Evolutionary conservation across 345 rosid genomes (phyloP).

Genomic region (Rubroshorea leprosula): DNA sequence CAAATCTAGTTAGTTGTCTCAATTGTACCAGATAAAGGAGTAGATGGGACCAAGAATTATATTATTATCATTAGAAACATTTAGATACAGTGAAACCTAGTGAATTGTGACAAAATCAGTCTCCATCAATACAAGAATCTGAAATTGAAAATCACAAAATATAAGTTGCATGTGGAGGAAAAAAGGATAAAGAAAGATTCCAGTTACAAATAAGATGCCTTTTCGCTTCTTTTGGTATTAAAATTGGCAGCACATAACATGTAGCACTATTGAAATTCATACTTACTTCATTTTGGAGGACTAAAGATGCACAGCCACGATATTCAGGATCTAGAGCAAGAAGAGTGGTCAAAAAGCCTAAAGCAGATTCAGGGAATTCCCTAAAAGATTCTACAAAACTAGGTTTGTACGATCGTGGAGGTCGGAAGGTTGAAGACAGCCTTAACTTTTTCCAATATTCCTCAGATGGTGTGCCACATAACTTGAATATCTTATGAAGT

Average conservation of each 20-base stretch:
- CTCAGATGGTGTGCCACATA: slow-evolving; percentile 85
- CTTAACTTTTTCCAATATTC: slow-evolving; percentile 76
- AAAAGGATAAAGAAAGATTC: background rate
- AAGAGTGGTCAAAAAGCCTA: slow-evolving; percentile 47
- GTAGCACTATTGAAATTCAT: background rate
- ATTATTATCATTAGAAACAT: too few species aligned
- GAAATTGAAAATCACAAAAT: too few species aligned
- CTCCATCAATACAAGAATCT: too few species aligned
- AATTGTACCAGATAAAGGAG: too few species aligned
- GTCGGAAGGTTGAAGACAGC: slow-evolving; percentile 55
- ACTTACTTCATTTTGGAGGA: slow-evolving; percentile 43
- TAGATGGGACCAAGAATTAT: too few species aligned
- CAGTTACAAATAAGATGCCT: background rate
- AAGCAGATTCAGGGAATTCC: slow-evolving; percentile 42
- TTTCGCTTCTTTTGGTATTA: background rate
- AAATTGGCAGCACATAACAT: background rate
- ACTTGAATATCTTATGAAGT: slow-evolving; percentile 72
- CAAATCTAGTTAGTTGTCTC: too few species aligned
- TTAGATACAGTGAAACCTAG: too few species aligned
- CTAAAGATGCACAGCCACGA: slow-evolving; percentile 45
- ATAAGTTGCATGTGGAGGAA: background rate
- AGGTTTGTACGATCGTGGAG: slow-evolving; percentile 40
- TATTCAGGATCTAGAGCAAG: slow-evolving; percentile 52
- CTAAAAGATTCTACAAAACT: slow-evolving; percentile 29
- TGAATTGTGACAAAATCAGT: too few species aligned